Base-by-base conservation (phyloP, 306 rosid species). In the Oemleria cerasiformis region DNA sequence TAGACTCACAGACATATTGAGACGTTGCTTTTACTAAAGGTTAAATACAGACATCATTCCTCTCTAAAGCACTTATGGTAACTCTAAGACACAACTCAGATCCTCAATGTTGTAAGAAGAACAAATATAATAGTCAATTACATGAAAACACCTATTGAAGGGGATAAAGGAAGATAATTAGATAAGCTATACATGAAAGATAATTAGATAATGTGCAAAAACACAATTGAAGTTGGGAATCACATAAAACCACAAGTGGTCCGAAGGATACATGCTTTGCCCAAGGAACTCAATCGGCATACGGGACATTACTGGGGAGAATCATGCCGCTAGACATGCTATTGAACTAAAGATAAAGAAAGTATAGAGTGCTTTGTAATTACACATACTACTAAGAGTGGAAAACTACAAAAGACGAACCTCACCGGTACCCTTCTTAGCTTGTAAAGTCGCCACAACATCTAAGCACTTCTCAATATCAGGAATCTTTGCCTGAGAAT, bases 401-500 rank as follows among this genome's bases (percentile, higher is more conserved):
- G 48, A 54, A 48, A 62, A 43, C 34, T 20, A 71, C 65, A 38
- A 68, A 72, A 76, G 48, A 94, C 97, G 80, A 88, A 94, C 99
- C 99, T 91, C 96, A 85, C 97, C 96, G 34, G 99, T 79, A 68
- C 87, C 95, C 92, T 91, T 89, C 92, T 89, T 89, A 82, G 92
- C 91, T 78, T 87, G 88, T 80, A 89, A 83, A 36, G 92, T 79
- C 56, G 92, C 91, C 79, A 91, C 94, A 65, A 91, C 82, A 8
- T 89, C 97, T 76, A 89, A 81, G 85, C 97, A 94, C 83, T 95
- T 95, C 65, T 82, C 90, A 67, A 94, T 94, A 84, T 94, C 98
- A 21, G 98, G 97, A 48, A 95, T 91, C 85, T 95, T 95, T 63
- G 97, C 99, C 99, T 95, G 85, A 45, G 38, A 82, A 80, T 51